Percentiles rank a stretch among this genome's conserved stretches.
Evolutionary conservation across 2,329 filamentous ascomycete species (phyloP).

Genomic region (Pseudocercospora crystallina): DNA sequence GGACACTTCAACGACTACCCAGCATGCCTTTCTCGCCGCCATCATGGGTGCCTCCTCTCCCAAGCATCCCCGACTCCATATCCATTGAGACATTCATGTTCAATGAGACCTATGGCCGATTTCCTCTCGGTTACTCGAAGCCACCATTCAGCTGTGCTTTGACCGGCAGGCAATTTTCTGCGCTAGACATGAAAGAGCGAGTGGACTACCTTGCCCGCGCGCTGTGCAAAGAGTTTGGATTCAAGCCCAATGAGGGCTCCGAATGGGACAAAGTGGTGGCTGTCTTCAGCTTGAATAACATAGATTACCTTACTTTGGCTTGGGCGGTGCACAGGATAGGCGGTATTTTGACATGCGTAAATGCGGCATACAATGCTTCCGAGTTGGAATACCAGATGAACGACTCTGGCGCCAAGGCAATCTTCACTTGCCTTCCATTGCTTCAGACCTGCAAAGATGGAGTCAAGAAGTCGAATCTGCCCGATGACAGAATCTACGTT

Average conservation of each 20-base stretch:
- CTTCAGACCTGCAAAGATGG: slow-evolving; percentile 65
- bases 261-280: slow-evolving; percentile 81
- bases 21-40: slow-evolving; percentile 59
- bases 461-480: slow-evolving; percentile 62
- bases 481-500: slow-evolving; percentile 65
- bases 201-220: slow-evolving; percentile 67
- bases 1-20: background rate
- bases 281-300: slow-evolving; percentile 79
- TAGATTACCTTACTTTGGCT: slow-evolving; percentile 71
- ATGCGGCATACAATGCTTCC: slow-evolving; percentile 67
- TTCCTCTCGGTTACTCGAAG: slow-evolving; percentile 60
- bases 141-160: slow-evolving; percentile 77
- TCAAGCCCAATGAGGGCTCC: slow-evolving; percentile 66
- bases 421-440: slow-evolving; percentile 71
- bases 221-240: slow-evolving; percentile 69
- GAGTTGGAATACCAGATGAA: slow-evolving; percentile 73
- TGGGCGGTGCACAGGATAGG: slow-evolving; percentile 74
- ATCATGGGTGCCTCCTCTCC: slow-evolving; percentile 60
- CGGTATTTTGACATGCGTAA: slow-evolving; percentile 73
- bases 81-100: slow-evolving; percentile 76
- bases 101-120: slow-evolving; percentile 68
- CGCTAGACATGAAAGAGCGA: slow-evolving; percentile 62
- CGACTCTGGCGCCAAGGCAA: slow-evolving; percentile 65
- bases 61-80: slow-evolving; percentile 71
- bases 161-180: slow-evolving; percentile 63